These are phyloP conservation scores for Flaveria bidentis DNA, from an alignment of 129 eudicot species.

Conservation along the genomic window DNA sequence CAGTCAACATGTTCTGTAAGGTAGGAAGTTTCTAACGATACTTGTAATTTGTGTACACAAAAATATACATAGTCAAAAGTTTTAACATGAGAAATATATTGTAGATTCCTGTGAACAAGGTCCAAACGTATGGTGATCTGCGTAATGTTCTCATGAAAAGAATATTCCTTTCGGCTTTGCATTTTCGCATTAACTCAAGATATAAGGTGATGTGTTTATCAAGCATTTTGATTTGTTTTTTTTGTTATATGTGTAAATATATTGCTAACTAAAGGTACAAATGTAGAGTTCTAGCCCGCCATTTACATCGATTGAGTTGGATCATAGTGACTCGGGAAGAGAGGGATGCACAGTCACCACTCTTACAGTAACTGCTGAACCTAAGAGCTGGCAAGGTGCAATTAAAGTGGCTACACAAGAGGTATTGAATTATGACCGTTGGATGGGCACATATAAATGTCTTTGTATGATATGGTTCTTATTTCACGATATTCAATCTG, in stretches of 20 bases:
- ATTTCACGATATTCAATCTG: neutral
- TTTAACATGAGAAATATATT: slow-evolving; percentile 18
- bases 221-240: slow-evolving; percentile 3
- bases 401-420: slow-evolving; percentile 96
- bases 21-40: slow-evolving; percentile 29
- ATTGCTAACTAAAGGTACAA: slow-evolving; percentile 24
- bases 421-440: slow-evolving; percentile 45
- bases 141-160: slow-evolving; percentile 98
- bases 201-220: slow-evolving; percentile 66
- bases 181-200: slow-evolving; percentile 95
- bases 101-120: slow-evolving; percentile 96
- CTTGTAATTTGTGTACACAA: neutral
- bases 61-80: neutral
- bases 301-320: slow-evolving; percentile 90
- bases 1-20: slow-evolving; percentile 97
- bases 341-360: slow-evolving; percentile 99
- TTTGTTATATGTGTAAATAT: slow-evolving; percentile 2
- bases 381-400: slow-evolving; percentile 90
- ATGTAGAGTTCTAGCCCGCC: slow-evolving; percentile 98
- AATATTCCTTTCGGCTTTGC: slow-evolving; percentile 95
- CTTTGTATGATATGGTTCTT: slow-evolving; percentile 5
- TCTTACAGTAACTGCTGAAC: slow-evolving; percentile 96
- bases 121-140: slow-evolving; percentile 74
- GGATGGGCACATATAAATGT: neutral
- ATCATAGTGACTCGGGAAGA: slow-evolving; percentile 98